Conservation (phyloP, 192 early-diverging fungal genomes). For the Mortierella alpina region DNA sequence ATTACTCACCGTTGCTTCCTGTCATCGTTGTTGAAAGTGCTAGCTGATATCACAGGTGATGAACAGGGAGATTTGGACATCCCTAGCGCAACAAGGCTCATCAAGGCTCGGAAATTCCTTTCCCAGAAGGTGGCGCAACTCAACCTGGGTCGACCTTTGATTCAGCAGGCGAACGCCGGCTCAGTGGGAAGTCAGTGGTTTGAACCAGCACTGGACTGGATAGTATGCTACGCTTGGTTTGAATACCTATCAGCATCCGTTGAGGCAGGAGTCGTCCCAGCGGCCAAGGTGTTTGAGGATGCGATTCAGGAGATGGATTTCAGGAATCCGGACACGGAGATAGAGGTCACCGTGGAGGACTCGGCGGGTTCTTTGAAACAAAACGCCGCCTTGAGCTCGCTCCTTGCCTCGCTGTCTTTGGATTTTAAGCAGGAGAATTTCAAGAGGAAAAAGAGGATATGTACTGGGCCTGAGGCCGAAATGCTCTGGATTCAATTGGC, state of each 20-base stretch:
- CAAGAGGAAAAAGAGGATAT: slow-evolving; percentile 25
- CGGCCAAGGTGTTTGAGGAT: slow-evolving; percentile 53
- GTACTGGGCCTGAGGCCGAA: slow-evolving; percentile 32
- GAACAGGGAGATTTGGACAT: background rate
- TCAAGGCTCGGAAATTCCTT: slow-evolving; percentile 56
- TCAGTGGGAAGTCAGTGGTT: slow-evolving; percentile 34
- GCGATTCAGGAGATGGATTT: slow-evolving; percentile 43
- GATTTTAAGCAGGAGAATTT: slow-evolving; percentile 15
- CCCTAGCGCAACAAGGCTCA: slow-evolving; percentile 42
- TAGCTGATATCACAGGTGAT: slow-evolving; percentile 12
- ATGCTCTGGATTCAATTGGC: slow-evolving; percentile 44
- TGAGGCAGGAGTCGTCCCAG: slow-evolving; percentile 34
- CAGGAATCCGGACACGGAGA: slow-evolving; percentile 32
- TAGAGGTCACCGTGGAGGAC: slow-evolving; percentile 4
- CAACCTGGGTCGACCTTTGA: slow-evolving; percentile 19
- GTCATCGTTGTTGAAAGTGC: background rate
- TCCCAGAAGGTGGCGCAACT: slow-evolving; percentile 57
- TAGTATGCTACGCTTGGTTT: slow-evolving; percentile 58
- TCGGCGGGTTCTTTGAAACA: background rate
- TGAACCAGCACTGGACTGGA: slow-evolving; percentile 36
- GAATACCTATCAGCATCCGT: slow-evolving; percentile 49
- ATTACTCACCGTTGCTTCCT: too few species aligned
- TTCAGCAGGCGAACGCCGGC: background rate
- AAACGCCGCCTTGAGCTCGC: background rate
- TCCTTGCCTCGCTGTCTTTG: slow-evolving; percentile 7